phyloP scores from a whole-genome alignment of 805 yeast genomes.

The Cyberlindnera bimundalis region DNA sequence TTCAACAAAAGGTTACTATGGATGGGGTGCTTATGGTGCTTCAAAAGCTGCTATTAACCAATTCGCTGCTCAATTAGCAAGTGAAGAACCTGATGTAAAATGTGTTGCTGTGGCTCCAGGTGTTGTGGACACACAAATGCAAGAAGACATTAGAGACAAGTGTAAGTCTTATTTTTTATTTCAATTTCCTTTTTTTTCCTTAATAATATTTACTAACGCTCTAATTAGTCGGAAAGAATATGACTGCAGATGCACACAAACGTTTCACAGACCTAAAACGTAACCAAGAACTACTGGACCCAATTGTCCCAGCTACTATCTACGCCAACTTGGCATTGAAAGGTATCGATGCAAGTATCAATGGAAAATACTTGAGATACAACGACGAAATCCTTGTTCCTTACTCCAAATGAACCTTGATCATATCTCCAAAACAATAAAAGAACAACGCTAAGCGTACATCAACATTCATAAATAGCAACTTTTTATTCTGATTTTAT shows the following conservation, averaged over 20 bases:
- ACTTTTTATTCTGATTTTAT: too few relatives aligned
- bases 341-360: conserved; percentile 54
- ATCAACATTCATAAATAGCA: too few relatives aligned
- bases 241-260: conserved; percentile 57
- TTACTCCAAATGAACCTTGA: conserved; percentile 5
- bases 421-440: background rate
- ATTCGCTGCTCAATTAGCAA: conserved; percentile 60
- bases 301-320: conserved; percentile 68
- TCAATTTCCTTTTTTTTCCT: background rate
- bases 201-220: background rate
- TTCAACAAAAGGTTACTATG: conserved; percentile 53
- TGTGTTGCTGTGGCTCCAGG: conserved; percentile 88
- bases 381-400: conserved; percentile 35
- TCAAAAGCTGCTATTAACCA: conserved; percentile 91
- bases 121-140: conserved; percentile 91
- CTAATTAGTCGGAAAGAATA: conserved; percentile 41
- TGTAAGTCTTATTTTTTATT: conserved; percentile 19
- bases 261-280: conserved; percentile 63
- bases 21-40: conserved; percentile 91
- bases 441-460: too few relatives aligned
- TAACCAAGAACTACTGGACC: conserved; percentile 55
- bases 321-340: conserved; percentile 61
- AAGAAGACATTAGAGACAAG: conserved; percentile 65
- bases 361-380: conserved; percentile 69
- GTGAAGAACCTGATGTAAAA: conserved; percentile 59